These are phyloP conservation scores for Backusella parvicylindrica DNA, from an alignment of 192 early-diverging fungal species.

Conservation along the genomic window DNA sequence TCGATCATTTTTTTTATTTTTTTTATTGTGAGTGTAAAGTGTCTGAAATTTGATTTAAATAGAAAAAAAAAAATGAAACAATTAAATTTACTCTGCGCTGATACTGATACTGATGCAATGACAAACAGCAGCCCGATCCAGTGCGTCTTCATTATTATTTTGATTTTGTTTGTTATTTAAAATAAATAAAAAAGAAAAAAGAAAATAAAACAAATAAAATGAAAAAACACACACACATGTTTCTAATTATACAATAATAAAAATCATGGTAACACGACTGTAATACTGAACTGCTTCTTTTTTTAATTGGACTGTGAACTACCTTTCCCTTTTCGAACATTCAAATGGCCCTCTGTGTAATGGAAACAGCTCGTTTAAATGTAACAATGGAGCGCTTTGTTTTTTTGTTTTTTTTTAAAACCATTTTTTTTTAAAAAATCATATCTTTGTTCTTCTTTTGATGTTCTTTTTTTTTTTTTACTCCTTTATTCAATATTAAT, in stretches of 20 bases:
- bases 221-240: neutral
- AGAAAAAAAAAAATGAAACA: neutral
- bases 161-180: neutral
- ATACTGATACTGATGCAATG: neutral
- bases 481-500: no score
- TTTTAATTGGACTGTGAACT: slow-evolving; percentile 3
- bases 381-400: neutral
- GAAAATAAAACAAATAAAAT: neutral
- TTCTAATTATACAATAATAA: slow-evolving; percentile 1
- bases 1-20: neutral
- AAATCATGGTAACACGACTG: neutral
- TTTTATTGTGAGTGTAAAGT: no score
- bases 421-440: no score
- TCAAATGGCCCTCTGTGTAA: neutral
- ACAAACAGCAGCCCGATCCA: neutral
- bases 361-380: neutral
- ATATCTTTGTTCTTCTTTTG: no score
- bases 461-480: no score
- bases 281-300: neutral
- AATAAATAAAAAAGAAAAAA: neutral
- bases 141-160: neutral
- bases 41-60: neutral
- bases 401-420: no score
- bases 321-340: neutral
- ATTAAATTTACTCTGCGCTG: neutral